These are phyloP conservation scores for Russula griseocarnosa DNA, from an alignment of 768 basidiomycete genomes.

Conservation along the genomic window DNA sequence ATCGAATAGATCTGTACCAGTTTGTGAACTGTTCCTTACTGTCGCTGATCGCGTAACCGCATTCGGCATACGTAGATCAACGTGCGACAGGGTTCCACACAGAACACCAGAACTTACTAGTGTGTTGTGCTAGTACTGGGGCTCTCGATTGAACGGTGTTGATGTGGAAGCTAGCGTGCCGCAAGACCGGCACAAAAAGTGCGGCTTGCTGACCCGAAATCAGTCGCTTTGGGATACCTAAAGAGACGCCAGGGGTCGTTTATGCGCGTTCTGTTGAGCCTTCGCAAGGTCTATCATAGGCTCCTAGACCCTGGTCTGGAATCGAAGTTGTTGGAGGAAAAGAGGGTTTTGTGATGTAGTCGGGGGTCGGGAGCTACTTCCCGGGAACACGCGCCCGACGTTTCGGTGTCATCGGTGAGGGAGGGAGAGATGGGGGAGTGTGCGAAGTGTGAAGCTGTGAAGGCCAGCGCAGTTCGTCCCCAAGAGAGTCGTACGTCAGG, in stretches of 20 bases:
- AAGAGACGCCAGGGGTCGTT: conserved; percentile 4
- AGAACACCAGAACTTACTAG: no score
- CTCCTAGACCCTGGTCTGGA: not conserved
- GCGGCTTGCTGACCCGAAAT: not conserved
- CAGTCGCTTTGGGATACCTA: not conserved
- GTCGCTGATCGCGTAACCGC: not conserved
- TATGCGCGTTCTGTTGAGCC: not conserved
- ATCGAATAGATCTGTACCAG: not conserved
- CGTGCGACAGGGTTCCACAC: not conserved
- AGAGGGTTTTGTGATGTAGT: not conserved
- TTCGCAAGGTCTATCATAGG: not conserved
- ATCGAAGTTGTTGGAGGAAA: not conserved
- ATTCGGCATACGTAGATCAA: not conserved
- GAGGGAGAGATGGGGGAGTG: not conserved
- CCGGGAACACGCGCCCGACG: not conserved
- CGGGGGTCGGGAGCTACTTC: not conserved
- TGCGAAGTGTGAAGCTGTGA: not conserved
- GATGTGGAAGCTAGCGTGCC: not conserved
- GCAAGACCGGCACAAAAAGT: not conserved
- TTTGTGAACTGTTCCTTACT: not conserved
- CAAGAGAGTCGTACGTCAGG: not conserved
- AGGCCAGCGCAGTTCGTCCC: not conserved
- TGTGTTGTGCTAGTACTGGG: no score
- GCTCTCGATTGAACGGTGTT: no score
- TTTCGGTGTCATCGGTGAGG: not conserved